phyloP scores from a whole-genome alignment of 2,329 filamentous ascomycete genomes.

The Fusarium duplospermum region DNA sequence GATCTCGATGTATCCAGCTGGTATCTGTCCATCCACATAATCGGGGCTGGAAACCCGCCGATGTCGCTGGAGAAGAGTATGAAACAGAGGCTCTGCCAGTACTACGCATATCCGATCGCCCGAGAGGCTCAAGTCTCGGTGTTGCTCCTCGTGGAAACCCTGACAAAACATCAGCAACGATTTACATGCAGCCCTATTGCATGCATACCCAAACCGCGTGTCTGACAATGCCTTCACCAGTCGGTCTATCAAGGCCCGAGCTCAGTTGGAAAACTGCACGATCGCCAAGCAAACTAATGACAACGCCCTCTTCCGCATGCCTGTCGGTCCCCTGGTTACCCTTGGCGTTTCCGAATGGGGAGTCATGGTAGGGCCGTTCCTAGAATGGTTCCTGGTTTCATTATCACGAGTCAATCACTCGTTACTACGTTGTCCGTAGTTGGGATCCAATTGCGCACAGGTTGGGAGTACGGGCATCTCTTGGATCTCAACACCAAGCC shows the following conservation, averaged over 20 bases:
- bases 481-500: neutral
- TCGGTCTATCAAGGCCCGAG: neutral
- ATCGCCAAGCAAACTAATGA: neutral
- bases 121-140: neutral
- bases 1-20: conserved; percentile 7
- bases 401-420: neutral
- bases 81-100: neutral
- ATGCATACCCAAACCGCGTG: neutral
- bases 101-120: neutral
- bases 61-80: neutral
- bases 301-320: neutral
- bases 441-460: neutral
- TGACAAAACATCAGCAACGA: neutral
- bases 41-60: neutral
- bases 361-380: neutral
- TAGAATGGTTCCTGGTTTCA: neutral
- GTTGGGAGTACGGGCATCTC: neutral
- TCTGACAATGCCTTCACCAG: neutral
- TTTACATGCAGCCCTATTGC: neutral
- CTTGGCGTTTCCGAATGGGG: neutral
- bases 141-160: neutral
- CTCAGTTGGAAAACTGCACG: neutral
- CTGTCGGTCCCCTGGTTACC: neutral
- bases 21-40: neutral
- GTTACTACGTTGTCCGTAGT: neutral